phyloP scores from a whole-genome alignment of 441 rosid genomes.

The Lepidium campestre region DNA sequence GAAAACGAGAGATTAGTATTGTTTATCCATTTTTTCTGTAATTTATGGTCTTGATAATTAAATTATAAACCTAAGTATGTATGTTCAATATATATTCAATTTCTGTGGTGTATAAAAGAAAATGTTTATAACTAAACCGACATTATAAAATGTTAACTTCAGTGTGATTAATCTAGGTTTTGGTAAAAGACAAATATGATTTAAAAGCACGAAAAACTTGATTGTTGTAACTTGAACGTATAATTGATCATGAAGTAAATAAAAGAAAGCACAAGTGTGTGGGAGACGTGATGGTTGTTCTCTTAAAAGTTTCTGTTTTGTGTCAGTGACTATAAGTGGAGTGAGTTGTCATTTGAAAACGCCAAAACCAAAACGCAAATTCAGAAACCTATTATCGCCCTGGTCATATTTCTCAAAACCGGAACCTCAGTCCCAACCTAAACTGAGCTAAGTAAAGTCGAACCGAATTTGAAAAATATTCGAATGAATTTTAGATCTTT shows the following conservation, averaged over 20 bases:
- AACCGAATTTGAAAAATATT: too few relatives aligned
- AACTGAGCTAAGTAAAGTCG: too few relatives aligned
- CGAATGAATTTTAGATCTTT: too few relatives aligned
- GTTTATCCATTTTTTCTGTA: background rate
- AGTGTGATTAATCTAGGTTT: background rate
- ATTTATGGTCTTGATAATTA: background rate
- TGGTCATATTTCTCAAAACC: too few relatives aligned
- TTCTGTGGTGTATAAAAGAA: background rate
- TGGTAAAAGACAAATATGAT: background rate
- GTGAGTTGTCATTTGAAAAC: slow-evolving; percentile 28
- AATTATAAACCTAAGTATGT: background rate
- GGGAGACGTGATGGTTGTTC: slow-evolving; percentile 21
- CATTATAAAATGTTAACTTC: background rate
- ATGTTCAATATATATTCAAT: background rate
- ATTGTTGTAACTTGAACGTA: background rate
- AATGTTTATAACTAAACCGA: background rate
- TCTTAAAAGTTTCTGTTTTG: slow-evolving; percentile 1
- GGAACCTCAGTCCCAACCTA: too few relatives aligned
- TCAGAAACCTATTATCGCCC: too few relatives aligned
- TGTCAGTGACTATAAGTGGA: slow-evolving; percentile 19
- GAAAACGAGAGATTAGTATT: background rate
- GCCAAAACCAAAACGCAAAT: slow-evolving; percentile 8
- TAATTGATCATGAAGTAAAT: background rate
- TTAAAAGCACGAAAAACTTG: background rate
- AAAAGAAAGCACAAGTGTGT: slow-evolving; percentile 1